Evolutionary conservation across 2,329 filamentous ascomycete species (phyloP).

Genomic region (Alternaria alternata): DNA sequence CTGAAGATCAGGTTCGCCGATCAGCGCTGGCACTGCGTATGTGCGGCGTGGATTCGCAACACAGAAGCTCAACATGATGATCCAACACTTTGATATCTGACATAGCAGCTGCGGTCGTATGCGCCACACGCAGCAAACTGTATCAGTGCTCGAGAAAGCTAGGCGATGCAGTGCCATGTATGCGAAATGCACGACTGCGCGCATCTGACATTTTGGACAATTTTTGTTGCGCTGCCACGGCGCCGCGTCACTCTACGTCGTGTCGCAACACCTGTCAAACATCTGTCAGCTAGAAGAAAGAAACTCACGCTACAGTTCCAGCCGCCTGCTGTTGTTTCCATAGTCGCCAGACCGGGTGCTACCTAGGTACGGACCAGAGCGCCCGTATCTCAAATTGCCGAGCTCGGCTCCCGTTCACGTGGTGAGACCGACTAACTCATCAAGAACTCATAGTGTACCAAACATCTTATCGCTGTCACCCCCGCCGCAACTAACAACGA

Average conservation of each 20-base stretch:
- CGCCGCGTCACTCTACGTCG: not conserved
- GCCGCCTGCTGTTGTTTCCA: not conserved
- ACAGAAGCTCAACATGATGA: not conserved
- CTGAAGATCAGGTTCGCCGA: slow-evolving; percentile 17
- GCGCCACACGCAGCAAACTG: not conserved
- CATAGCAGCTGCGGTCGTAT: not conserved
- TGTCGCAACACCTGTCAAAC: not conserved
- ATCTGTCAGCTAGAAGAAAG: not conserved
- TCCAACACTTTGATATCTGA: not conserved
- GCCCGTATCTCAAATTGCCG: not conserved
- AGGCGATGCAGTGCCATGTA: not conserved
- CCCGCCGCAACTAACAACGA: no score
- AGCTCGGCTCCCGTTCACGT: not conserved
- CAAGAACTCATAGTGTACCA: not conserved
- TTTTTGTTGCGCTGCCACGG: not conserved
- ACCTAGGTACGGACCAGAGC: not conserved
- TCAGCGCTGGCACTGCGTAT: not conserved
- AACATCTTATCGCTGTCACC: not conserved
- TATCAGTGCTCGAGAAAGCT: not conserved
- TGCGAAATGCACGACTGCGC: not conserved
- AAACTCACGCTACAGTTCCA: not conserved
- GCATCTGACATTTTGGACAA: not conserved
- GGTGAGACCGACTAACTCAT: not conserved
- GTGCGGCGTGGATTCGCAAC: not conserved
- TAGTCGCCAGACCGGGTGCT: not conserved